phyloP scores from a whole-genome alignment of 2,329 filamentous ascomycete species.

The Phoma sp. region DNA sequence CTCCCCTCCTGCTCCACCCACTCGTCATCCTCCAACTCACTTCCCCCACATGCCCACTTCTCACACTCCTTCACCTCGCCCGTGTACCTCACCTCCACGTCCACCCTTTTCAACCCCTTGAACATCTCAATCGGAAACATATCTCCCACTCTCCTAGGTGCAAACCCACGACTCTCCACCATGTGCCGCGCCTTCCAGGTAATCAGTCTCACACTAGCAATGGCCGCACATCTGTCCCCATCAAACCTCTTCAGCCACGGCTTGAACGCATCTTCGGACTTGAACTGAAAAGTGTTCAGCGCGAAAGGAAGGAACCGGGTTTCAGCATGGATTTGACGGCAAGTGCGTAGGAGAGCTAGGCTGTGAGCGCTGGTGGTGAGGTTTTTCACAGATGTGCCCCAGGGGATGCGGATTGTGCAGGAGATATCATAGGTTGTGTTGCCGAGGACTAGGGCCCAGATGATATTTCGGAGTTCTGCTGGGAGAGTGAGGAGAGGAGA shows the following conservation, averaged over 20 bases:
- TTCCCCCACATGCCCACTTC: constrained; percentile 6
- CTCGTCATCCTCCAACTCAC: constrained; percentile 9
- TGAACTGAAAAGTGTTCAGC: constrained; percentile 10
- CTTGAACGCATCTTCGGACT: constrained; percentile 5
- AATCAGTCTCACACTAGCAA: neutral
- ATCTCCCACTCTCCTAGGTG: constrained; percentile 6
- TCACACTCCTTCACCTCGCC: neutral
- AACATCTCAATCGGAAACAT: constrained; percentile 8
- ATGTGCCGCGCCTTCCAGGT: constrained; percentile 15
- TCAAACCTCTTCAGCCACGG: constrained; percentile 9
- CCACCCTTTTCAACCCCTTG: neutral
- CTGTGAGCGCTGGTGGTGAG: neutral
- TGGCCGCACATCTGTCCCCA: neutral
- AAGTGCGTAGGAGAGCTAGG: constrained; percentile 8
- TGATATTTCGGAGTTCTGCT: constrained; percentile 12
- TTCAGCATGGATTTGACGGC: constrained; percentile 16
- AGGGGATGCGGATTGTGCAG: constrained; percentile 1
- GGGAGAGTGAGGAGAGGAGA: constrained; percentile 7
- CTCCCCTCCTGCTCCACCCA: constrained; percentile 8
- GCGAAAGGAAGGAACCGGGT: neutral
- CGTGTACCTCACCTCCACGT: constrained; percentile 3
- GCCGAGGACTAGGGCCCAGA: constrained; percentile 2
- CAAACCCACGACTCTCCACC: constrained; percentile 10
- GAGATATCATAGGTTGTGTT: neutral
- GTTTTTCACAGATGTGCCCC: neutral